These are phyloP conservation scores for Cicer yamashitae DNA, from an alignment of 306 rosid genomes.

Conservation along the genomic window DNA sequence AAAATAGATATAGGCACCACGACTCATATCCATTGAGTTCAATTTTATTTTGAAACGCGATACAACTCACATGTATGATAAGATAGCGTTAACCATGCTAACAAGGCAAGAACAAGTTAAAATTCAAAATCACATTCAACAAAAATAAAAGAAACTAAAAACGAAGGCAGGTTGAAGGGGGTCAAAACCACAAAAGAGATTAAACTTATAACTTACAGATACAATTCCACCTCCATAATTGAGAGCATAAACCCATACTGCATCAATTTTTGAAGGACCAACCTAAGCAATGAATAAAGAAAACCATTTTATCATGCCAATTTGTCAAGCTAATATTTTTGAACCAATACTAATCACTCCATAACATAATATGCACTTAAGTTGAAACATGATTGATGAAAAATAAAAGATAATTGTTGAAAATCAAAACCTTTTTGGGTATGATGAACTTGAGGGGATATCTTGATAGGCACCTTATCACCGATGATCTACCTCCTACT, in stretches of 20 bases:
- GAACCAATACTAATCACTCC: conserved; percentile 23
- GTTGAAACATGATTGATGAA: background rate
- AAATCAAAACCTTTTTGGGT: conserved; percentile 76
- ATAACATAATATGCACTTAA: background rate
- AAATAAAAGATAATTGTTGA: background rate
- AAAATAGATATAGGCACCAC: background rate
- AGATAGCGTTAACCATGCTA: background rate
- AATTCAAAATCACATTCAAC: conserved; percentile 21
- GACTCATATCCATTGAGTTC: background rate
- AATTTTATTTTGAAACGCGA: background rate
- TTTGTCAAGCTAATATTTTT: conserved; percentile 36
- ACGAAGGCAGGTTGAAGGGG: background rate
- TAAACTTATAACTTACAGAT: conserved; percentile 59
- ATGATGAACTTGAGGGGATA: conserved; percentile 84
- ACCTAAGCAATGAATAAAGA: conserved; percentile 56
- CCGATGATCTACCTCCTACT: conserved; percentile 75
- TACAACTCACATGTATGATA: background rate
- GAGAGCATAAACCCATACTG: conserved; percentile 83
- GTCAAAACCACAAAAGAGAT: conserved; percentile 8
- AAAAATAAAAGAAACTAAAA: background rate
- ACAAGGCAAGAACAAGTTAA: conserved; percentile 19
- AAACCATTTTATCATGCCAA: conserved; percentile 32
- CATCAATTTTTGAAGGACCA: conserved; percentile 78
- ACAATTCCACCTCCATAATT: conserved; percentile 95
- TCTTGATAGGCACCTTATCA: conserved; percentile 72